A percentile compares a stretch with the other conserved stretches of the same genome.
These are phyloP conservation scores for Fusarium sp. DNA, from an alignment of 2,329 filamentous ascomycete species.

Conservation along the genomic window DNA sequence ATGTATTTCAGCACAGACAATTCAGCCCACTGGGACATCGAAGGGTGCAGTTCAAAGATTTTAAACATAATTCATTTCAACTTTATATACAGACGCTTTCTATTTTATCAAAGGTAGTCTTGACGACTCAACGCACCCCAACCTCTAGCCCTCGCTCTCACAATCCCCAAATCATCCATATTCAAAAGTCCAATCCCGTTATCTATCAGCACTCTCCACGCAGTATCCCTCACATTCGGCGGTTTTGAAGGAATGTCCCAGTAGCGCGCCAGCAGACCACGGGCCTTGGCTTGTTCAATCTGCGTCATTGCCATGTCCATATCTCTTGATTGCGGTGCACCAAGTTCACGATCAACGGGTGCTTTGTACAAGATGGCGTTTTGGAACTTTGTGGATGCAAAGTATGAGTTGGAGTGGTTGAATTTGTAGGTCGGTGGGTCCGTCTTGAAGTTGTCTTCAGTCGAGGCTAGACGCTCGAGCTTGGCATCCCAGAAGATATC, in stretches of 20 bases:
- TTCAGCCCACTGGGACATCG: no score
- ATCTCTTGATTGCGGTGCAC: background rate
- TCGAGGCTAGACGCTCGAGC: slow-evolving; percentile 1
- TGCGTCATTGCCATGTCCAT: slow-evolving; percentile 14
- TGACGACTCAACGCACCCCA: slow-evolving; percentile 12
- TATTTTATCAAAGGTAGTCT: slow-evolving; percentile 6
- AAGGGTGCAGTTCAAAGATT: no score
- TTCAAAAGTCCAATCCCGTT: slow-evolving; percentile 11
- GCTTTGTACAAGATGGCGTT: slow-evolving; percentile 18
- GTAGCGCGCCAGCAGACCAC: slow-evolving; percentile 14
- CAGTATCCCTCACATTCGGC: slow-evolving; percentile 24
- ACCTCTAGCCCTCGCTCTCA: slow-evolving; percentile 17
- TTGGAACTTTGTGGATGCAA: slow-evolving; percentile 14
- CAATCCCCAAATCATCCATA: slow-evolving; percentile 28
- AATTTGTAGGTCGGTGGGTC: slow-evolving; percentile 8
- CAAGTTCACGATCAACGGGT: background rate
- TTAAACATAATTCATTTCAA: background rate
- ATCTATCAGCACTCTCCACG: slow-evolving; percentile 19
- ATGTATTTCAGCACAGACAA: no score
- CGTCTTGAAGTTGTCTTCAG: slow-evolving; percentile 9
- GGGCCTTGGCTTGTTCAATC: slow-evolving; percentile 21
- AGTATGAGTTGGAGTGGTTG: slow-evolving; percentile 26
- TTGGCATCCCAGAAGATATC: slow-evolving; percentile 34
- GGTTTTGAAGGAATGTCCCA: slow-evolving; percentile 18
- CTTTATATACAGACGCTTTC: background rate